Evolutionary conservation across 2,329 filamentous ascomycete genomes (phyloP).

Genomic region (Aspergillus sp.): DNA sequence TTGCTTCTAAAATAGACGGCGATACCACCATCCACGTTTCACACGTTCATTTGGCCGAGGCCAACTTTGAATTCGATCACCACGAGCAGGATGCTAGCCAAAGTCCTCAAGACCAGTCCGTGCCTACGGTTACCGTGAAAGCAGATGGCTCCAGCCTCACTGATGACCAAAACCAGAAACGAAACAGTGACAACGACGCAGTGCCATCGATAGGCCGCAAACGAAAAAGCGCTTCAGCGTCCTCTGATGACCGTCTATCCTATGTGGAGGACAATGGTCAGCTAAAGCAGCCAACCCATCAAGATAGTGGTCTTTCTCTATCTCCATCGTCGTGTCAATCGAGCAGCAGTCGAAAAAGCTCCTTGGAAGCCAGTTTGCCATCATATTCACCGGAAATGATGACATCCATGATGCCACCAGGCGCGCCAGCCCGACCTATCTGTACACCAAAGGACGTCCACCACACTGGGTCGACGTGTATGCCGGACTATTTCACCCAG

Average conservation of each 20-base stretch:
- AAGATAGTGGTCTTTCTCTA: slow-evolving; percentile 7
- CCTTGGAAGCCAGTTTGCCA: slow-evolving; percentile 12
- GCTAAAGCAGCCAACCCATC: neutral
- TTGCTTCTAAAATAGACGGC: slow-evolving; percentile 13
- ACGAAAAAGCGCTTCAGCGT: no score
- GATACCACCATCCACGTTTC: slow-evolving; percentile 25
- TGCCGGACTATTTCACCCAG: slow-evolving; percentile 14
- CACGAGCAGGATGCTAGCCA: slow-evolving; percentile 5
- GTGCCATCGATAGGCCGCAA: no score
- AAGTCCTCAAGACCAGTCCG: slow-evolving; percentile 1
- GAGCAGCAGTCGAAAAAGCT: slow-evolving; percentile 11
- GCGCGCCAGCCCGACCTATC: slow-evolving; percentile 2
- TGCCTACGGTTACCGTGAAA: slow-evolving; percentile 1
- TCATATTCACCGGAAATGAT: slow-evolving; percentile 10
- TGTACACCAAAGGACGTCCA: slow-evolving; percentile 5
- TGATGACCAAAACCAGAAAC: no score
- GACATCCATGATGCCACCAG: slow-evolving; percentile 8
- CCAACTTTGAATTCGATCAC: slow-evolving; percentile 10
- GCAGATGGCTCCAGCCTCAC: no score
- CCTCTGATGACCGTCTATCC: no score
- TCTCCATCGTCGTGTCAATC: slow-evolving; percentile 12
- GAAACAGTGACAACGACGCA: no score
- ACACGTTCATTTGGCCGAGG: slow-evolving; percentile 21
- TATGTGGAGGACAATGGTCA: no score
- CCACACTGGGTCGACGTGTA: slow-evolving; percentile 3